These are phyloP conservation scores for Marchantia paleacea DNA, from an alignment of 225 moss, liverwort and hornwort species.

Conservation along the genomic window DNA sequence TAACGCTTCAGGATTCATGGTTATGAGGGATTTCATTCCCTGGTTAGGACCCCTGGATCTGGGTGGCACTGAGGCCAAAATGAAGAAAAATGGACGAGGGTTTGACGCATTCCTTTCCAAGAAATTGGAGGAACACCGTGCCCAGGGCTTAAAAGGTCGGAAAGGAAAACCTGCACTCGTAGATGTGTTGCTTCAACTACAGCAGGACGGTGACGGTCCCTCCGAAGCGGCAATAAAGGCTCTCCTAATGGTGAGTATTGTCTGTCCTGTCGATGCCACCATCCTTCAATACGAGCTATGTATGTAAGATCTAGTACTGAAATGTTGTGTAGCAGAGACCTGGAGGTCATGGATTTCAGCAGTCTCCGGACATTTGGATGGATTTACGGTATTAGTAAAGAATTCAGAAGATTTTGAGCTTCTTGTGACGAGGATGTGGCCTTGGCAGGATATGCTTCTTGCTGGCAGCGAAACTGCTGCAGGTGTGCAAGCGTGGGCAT, in stretches of 20 bases:
- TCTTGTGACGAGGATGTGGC: not conserved
- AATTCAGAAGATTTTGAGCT: not conserved
- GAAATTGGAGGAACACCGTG: conserved; percentile 32
- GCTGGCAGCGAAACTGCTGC: conserved; percentile 23
- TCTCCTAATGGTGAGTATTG: conserved; percentile 6
- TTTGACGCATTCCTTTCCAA: conserved; percentile 25
- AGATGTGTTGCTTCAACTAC: conserved; percentile 20
- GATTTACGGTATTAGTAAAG: too few relatives aligned
- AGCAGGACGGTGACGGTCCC: not conserved
- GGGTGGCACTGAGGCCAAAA: conserved; percentile 54
- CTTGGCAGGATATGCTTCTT: conserved; percentile 24
- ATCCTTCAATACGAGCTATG: not conserved
- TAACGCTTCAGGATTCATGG: conserved; percentile 25
- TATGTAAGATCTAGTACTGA: not conserved
- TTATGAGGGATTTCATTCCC: conserved; percentile 61
- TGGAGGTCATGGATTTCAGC: not conserved
- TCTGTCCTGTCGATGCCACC: not conserved
- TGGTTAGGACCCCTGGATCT: conserved; percentile 48
- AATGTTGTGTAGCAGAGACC: not conserved
- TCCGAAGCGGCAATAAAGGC: conserved; percentile 6
- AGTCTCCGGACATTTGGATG: not conserved
- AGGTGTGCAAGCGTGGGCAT: conserved; percentile 9
- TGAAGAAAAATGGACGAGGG: conserved; percentile 24
- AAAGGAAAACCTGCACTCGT: not conserved
- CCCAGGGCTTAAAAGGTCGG: not conserved